These are phyloP conservation scores for Aspergillus asperescens DNA, from an alignment of 495 filamentous ascomycete genomes.

Conservation along the genomic window DNA sequence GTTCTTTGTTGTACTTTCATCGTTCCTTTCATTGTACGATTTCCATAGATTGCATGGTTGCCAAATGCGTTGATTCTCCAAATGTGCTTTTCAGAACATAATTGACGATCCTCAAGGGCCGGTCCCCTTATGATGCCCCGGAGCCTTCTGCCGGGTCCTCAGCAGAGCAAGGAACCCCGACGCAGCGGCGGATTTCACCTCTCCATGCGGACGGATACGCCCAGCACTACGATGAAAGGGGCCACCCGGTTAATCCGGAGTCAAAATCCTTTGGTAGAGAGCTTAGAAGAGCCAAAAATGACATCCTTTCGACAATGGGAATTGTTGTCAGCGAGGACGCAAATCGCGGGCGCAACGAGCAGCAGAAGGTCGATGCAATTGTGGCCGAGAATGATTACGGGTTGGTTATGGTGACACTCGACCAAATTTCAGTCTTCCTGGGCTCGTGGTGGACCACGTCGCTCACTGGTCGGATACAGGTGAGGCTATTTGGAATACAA, in stretches of 20 bases:
- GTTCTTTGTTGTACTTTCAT: background rate
- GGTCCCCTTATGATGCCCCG: constrained; percentile 66
- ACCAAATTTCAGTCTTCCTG: constrained; percentile 38
- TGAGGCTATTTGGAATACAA: constrained; percentile 16
- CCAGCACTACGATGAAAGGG: constrained; percentile 67
- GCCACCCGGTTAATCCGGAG: constrained; percentile 60
- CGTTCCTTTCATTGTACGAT: background rate
- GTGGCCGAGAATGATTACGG: constrained; percentile 48
- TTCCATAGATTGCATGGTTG: background rate
- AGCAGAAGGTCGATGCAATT: constrained; percentile 39
- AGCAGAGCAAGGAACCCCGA: constrained; percentile 18
- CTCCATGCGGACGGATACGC: constrained; percentile 44
- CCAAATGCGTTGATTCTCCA: background rate
- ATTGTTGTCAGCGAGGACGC: constrained; percentile 46
- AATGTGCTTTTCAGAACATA: background rate
- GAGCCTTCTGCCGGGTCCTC: constrained; percentile 21
- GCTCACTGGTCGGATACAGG: constrained; percentile 44
- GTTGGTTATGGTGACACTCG: constrained; percentile 41
- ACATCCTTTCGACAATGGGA: constrained; percentile 53
- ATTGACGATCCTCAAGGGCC: constrained; percentile 49
- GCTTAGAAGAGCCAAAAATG: constrained; percentile 51
- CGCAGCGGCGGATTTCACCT: constrained; percentile 28
- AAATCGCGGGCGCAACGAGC: constrained; percentile 32
- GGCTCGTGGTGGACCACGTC: constrained; percentile 42
- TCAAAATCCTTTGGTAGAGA: constrained; percentile 40